phyloP scores from a whole-genome alignment of 352 stramenopile genomes.

The Globisporangium nunn region DNA sequence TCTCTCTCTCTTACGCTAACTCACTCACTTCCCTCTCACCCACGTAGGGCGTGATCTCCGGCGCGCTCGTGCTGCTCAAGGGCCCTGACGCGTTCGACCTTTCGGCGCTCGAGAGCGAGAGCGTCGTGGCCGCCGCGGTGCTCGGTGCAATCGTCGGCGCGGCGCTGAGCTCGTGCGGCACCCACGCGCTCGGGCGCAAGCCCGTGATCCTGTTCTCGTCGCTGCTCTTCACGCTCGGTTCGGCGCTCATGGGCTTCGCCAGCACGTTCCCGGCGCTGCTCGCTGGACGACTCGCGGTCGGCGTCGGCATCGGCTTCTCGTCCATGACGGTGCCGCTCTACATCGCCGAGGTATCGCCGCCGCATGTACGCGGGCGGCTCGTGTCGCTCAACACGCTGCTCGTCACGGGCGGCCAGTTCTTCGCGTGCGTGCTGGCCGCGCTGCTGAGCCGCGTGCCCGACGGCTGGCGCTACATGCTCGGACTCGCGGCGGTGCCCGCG shows the following conservation, averaged over 20 bases:
- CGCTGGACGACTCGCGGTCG: slow-evolving; percentile 49
- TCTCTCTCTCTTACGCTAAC: background rate
- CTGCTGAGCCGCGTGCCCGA: slow-evolving; percentile 38
- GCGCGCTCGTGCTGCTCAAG: slow-evolving; percentile 64
- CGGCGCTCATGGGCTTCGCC: slow-evolving; percentile 48
- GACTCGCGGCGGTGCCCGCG: slow-evolving; percentile 52
- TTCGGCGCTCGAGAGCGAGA: slow-evolving; percentile 48
- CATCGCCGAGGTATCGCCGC: slow-evolving; percentile 66
- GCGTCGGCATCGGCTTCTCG: slow-evolving; percentile 56
- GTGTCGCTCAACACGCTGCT: slow-evolving; percentile 77
- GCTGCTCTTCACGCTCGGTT: slow-evolving; percentile 50
- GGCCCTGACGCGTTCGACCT: slow-evolving; percentile 53
- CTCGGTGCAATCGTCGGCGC: slow-evolving; percentile 65
- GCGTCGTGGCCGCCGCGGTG: slow-evolving; percentile 63
- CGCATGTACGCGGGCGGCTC: slow-evolving; percentile 51
- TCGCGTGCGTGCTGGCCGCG: slow-evolving; percentile 57
- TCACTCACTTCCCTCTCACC: background rate
- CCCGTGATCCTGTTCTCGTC: slow-evolving; percentile 63
- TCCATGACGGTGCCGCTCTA: slow-evolving; percentile 79
- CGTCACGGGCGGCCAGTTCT: slow-evolving; percentile 75
- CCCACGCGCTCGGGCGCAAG: slow-evolving; percentile 48
- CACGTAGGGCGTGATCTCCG: slow-evolving; percentile 67
- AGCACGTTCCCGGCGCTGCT: slow-evolving; percentile 45
- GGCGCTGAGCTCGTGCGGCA: slow-evolving; percentile 47
- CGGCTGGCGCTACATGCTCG: slow-evolving; percentile 81